phyloP scores from a whole-genome alignment of 176 grass and related monocot genomes.

The Bonia amplexicaulis region DNA sequence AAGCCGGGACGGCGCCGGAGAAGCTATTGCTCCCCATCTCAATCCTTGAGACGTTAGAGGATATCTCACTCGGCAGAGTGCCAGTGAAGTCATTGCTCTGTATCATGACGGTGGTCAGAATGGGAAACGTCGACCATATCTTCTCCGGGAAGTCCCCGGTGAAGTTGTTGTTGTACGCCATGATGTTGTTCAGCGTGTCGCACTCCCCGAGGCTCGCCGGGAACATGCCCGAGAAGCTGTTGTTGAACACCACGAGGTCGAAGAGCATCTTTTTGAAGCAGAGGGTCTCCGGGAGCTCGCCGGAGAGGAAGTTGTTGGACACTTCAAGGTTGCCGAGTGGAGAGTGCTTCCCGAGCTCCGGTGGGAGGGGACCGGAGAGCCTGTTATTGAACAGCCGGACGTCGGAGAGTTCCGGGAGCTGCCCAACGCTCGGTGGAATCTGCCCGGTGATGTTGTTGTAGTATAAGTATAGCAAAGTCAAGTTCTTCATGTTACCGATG shows the following conservation, averaged over 20 bases:
- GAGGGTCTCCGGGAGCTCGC: too few species aligned
- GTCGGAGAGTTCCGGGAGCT: too few species aligned
- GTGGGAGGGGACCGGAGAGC: too few species aligned
- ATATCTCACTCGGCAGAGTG: constrained; percentile 27
- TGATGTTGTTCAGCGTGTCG: constrained; percentile 19
- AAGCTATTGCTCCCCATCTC: constrained; percentile 49
- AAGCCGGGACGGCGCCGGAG: constrained; percentile 23
- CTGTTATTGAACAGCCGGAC: too few species aligned
- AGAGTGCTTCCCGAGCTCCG: too few species aligned
- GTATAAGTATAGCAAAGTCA: constrained; percentile 29
- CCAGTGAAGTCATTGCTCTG: constrained; percentile 49
- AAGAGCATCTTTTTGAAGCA: too few species aligned
- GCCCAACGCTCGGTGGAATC: too few species aligned
- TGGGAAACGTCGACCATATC: constrained; percentile 29
- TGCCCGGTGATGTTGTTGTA: neutral
- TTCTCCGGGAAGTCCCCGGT: constrained; percentile 32
- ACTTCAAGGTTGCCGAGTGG: too few species aligned
- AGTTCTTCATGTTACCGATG: constrained; percentile 30
- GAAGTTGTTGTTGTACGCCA: constrained; percentile 37
- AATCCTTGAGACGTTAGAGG: constrained; percentile 12
- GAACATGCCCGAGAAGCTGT: constrained; percentile 36
- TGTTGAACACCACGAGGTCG: constrained; percentile 30
- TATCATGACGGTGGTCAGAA: constrained; percentile 21
- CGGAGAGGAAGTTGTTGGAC: too few species aligned
- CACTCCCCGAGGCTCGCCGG: constrained; percentile 32